phyloP scores from a whole-genome alignment of 169 alveolate species.

The Eimeria acervulina region DNA sequence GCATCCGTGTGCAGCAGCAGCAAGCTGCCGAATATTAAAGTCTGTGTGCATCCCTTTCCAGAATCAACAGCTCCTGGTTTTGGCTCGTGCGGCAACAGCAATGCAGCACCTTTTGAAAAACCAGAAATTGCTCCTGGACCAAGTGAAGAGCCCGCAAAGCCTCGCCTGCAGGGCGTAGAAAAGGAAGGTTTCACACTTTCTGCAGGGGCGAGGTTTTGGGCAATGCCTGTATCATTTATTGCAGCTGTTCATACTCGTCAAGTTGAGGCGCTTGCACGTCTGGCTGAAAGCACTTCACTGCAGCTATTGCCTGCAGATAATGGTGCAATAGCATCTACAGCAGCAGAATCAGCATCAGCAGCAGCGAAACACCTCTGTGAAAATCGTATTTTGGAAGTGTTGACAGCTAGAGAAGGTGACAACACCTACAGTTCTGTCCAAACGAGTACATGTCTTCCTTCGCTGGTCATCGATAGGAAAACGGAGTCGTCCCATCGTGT shows the following conservation, averaged over 20 bases:
- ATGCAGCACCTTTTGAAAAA: background rate
- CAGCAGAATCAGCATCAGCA: background rate
- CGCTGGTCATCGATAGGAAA: background rate
- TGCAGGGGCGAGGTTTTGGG: conserved; percentile 75
- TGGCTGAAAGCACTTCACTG: conserved; percentile 5
- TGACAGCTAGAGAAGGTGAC: background rate
- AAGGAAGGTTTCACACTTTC: conserved; percentile 11
- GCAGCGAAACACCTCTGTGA: background rate
- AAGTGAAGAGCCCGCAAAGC: background rate
- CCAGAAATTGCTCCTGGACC: background rate
- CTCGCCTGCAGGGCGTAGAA: background rate
- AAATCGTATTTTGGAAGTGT: background rate
- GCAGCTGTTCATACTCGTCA: conserved; percentile 58
- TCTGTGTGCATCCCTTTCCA: conserved; percentile 30
- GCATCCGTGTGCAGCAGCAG: conserved; percentile 71
- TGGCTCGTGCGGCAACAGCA: conserved; percentile 9
- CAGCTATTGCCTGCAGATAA: background rate
- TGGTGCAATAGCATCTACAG: background rate
- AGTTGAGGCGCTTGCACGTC: conserved; percentile 26
- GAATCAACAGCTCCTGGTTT: background rate
- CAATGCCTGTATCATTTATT: conserved; percentile 74
- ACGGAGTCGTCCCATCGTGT: background rate
- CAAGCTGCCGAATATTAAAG: conserved; percentile 8
- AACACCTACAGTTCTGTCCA: background rate
- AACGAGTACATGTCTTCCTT: background rate